These are phyloP conservation scores for Amanita subjunquillea DNA, from an alignment of 768 basidiomycete species.

Conservation along the genomic window DNA sequence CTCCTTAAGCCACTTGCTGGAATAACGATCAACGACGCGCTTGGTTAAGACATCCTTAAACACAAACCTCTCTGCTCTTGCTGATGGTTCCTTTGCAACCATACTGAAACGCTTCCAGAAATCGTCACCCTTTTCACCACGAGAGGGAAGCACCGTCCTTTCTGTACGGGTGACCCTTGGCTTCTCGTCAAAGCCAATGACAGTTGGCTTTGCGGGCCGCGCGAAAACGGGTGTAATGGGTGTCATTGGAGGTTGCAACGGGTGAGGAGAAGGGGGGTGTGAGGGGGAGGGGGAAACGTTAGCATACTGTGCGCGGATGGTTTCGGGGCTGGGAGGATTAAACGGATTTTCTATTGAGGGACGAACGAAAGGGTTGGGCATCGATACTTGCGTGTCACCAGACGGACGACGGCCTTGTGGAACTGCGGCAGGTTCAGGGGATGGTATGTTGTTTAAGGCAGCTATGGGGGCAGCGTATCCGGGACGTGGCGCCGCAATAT, in stretches of 20 bases:
- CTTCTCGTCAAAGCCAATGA: conserved; percentile 33
- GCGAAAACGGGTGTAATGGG: conserved; percentile 75
- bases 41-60: conserved; percentile 4
- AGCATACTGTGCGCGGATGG: conserved; percentile 9
- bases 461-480: conserved; percentile 67
- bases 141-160: conserved; percentile 52
- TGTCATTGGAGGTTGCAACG: conserved; percentile 65
- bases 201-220: conserved; percentile 35
- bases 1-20: conserved; percentile 59
- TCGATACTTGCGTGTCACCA: conserved; percentile 10
- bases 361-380: conserved; percentile 5
- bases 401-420: conserved; percentile 21
- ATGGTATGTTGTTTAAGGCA: conserved; percentile 44
- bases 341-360: conserved; percentile 18
- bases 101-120: conserved; percentile 86
- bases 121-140: conserved; percentile 70
- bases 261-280: conserved; percentile 44
- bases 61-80: conserved; percentile 37
- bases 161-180: conserved; percentile 34
- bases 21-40: neutral
- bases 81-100: conserved; percentile 50
- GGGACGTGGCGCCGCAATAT: conserved; percentile 61
- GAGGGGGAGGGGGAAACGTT: conserved; percentile 9
- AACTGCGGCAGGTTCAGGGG: conserved; percentile 30
- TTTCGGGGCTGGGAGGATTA: conserved; percentile 9